These are phyloP conservation scores for Ambrosia hybrid DNA, from an alignment of 140 eudicot species.

Conservation along the genomic window DNA sequence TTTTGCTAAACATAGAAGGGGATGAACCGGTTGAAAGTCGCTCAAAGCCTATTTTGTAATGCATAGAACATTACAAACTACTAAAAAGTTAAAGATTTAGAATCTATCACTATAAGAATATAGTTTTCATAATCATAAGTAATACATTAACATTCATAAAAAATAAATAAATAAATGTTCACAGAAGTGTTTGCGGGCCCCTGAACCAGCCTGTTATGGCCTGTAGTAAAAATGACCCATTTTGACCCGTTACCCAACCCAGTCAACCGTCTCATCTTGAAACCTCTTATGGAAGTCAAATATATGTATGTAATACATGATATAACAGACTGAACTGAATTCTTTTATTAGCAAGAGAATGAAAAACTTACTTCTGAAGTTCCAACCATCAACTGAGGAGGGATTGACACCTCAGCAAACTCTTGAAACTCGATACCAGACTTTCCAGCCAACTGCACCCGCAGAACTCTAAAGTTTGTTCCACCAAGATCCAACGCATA, in stretches of 20 bases:
- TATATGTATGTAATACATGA: background rate
- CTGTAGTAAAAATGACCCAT: background rate
- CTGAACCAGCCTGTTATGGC: background rate
- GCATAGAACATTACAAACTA: no score
- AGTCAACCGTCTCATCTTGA: no score
- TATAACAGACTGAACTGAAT: background rate
- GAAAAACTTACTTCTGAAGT: constrained; percentile 61
- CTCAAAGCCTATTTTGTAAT: no score
- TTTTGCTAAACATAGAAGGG: no score
- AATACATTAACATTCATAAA: background rate
- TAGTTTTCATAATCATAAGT: background rate
- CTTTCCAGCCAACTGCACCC: constrained; percentile 75
- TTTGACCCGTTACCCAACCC: constrained; percentile 1
- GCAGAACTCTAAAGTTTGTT: constrained; percentile 83
- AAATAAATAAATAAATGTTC: background rate
- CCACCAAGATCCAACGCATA: constrained; percentile 98
- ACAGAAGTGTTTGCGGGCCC: background rate
- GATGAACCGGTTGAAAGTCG: no score
- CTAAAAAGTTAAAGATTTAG: no score
- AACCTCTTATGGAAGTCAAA: background rate
- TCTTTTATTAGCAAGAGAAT: constrained; percentile 7
- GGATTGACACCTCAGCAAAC: constrained; percentile 85
- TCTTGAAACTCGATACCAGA: constrained; percentile 63
- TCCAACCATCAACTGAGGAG: constrained; percentile 83
- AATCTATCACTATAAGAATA: background rate